Percentiles rank a stretch among this genome's conserved stretches.
Conservation (phyloP, 1,139 yeast genomes). For the Suhomyces wounanorum region DNA sequence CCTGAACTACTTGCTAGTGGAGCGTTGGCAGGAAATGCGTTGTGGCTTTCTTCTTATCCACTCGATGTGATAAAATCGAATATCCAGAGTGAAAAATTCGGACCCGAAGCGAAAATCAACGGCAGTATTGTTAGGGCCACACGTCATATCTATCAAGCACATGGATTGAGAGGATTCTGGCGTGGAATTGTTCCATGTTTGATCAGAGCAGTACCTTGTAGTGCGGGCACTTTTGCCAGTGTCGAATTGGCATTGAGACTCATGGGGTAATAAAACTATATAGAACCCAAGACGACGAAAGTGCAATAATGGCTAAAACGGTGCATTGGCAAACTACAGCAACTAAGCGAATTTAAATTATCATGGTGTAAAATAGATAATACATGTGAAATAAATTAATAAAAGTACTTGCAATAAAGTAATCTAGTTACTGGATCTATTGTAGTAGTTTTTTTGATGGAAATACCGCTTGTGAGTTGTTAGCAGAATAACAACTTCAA, state of each 20-base stretch:
- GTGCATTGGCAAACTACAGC: too few species aligned
- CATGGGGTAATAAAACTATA: constrained; percentile 37
- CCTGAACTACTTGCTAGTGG: constrained; percentile 64
- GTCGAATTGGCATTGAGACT: constrained; percentile 68
- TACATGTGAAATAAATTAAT: too few species aligned
- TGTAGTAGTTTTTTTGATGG: too few species aligned
- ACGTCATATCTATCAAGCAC: constrained; percentile 41
- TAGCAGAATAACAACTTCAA: too few species aligned
- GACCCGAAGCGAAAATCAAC: constrained; percentile 42
- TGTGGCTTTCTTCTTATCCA: constrained; percentile 74
- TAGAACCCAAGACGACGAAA: too few species aligned
- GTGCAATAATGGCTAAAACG: neutral
- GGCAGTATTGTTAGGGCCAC: constrained; percentile 52
- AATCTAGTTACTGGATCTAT: too few species aligned
- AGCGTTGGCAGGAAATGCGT: constrained; percentile 70
- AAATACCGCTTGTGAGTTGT: too few species aligned
- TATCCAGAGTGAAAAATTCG: constrained; percentile 68
- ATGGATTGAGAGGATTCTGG: constrained; percentile 67
- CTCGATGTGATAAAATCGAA: constrained; percentile 69
- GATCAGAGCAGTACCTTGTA: constrained; percentile 70
- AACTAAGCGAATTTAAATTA: too few species aligned
- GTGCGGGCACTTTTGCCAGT: constrained; percentile 78
- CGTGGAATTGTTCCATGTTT: constrained; percentile 71
- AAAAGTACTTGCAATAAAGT: too few species aligned
- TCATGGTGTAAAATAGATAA: too few species aligned